Base-by-base conservation (phyloP, 2,329 filamentous ascomycete genomes). In the Aspergillus sp. region DNA sequence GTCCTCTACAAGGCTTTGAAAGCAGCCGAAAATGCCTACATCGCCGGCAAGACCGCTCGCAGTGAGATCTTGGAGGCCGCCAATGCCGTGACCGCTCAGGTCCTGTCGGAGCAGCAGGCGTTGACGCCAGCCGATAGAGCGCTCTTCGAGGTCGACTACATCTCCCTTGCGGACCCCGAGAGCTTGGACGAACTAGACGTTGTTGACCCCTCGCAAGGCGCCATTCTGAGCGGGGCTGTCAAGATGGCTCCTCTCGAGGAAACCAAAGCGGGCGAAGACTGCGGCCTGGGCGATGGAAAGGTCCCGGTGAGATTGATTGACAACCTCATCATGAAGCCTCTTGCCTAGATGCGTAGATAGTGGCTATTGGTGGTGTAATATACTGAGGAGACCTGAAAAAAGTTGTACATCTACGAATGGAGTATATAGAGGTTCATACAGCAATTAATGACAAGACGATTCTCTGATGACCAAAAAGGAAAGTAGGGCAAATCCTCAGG, bases 231-330 rank as follows among this genome's bases (percentile, higher is more conserved):
- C 68, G 91, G 90, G 3, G 94, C 94, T 0, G 78, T 99, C 53
- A 94, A 89, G 74, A 96, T 99, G 88, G 69, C 90, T 43, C 88
- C 91, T 0, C 77, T 96, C 1, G 89, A 95, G 66, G 80, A 83
- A 47, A 79, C 86, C 1, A 80, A 78, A 45, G 75, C 83, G 5
- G 88, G 82, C 0, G 92, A 97, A 70, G 86, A 91, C 59, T 71
- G 78, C 23, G 83, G 83, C 3, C 71, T 92, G 21, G 91, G 91
- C 3, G 84, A 83, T 50, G 86, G 85, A 3, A 87, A 87, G 1
- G 89, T 89, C 14, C 70, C 86, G 1, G 94, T 99, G 45, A 81
- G 94, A 56, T 76, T 99, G 71, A 97, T 99, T 69, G 94, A 99
- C 68, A 99, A 99, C 66, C 86, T 97, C 59, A 87, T 96, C 50